These are phyloP conservation scores for Castanopsis chinensis DNA, from an alignment of 306 rosid species.

Conservation along the genomic window DNA sequence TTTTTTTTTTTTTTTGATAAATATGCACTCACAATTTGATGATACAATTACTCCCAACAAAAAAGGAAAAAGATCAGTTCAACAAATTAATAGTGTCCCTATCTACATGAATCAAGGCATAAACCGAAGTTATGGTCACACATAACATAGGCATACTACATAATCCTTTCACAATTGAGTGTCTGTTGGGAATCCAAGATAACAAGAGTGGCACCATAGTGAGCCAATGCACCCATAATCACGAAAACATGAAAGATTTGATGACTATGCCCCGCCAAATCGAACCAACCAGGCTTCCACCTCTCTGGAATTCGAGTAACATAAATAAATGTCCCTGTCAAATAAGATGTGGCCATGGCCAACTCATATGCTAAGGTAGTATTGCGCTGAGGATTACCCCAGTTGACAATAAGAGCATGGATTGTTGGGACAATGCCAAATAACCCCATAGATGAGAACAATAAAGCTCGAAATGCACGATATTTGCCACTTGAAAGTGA, in stretches of 20 bases:
- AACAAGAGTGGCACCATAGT: conserved; percentile 74
- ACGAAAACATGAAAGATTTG: conserved; percentile 86
- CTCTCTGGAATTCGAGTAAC: conserved; percentile 80
- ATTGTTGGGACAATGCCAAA: conserved; percentile 84
- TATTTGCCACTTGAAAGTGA: conserved; percentile 50
- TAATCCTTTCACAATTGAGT: conserved; percentile 45
- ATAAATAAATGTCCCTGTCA: conserved; percentile 70
- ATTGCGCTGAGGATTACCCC: conserved; percentile 76
- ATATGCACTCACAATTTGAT: neutral
- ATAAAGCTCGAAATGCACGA: conserved; percentile 60
- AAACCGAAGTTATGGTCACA: neutral
- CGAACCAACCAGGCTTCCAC: conserved; percentile 89
- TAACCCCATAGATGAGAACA: conserved; percentile 91
- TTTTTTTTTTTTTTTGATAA: neutral
- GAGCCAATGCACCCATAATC: conserved; percentile 80
- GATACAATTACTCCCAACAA: neutral
- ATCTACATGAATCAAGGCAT: neutral
- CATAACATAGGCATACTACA: neutral
- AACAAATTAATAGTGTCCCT: neutral
- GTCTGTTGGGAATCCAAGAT: conserved; percentile 75
- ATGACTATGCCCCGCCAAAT: conserved; percentile 92
- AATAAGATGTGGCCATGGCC: conserved; percentile 72
- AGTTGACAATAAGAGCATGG: conserved; percentile 69
- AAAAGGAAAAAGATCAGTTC: neutral
- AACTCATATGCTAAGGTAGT: conserved; percentile 60